These are phyloP conservation scores for Hymenoscyphus occultus DNA, from an alignment of 2,329 filamentous ascomycete species.

Conservation along the genomic window DNA sequence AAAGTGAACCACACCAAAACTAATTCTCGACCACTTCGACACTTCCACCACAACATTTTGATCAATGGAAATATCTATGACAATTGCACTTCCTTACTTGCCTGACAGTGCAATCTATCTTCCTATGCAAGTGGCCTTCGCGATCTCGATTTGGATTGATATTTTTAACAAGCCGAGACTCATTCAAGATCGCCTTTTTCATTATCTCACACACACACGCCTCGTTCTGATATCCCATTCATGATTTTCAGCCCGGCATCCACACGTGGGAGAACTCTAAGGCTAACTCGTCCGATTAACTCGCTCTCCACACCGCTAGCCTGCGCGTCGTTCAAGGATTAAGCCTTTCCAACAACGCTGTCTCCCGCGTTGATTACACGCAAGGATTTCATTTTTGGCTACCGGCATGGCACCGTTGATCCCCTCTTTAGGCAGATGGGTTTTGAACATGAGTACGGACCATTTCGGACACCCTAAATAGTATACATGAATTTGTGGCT, in stretches of 20 bases:
- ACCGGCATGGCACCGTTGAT: slow-evolving; percentile 2
- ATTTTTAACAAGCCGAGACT: background rate
- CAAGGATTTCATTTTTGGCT: background rate
- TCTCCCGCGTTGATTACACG: background rate
- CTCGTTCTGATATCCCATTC: slow-evolving; percentile 2
- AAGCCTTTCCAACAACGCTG: background rate
- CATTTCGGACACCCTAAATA: background rate
- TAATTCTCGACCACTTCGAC: too few relatives aligned
- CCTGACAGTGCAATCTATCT: background rate
- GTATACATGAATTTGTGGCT: background rate
- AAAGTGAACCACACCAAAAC: too few relatives aligned
- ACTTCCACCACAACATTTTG: too few relatives aligned
- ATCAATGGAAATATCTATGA: too few relatives aligned
- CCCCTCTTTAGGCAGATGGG: background rate
- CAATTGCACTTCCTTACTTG: too few relatives aligned
- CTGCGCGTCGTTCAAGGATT: slow-evolving; percentile 16
- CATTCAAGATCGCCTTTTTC: background rate
- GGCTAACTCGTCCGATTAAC: slow-evolving; percentile 6
- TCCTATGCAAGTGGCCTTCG: background rate
- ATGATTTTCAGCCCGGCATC: background rate
- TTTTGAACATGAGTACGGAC: background rate
- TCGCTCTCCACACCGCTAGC: slow-evolving; percentile 13
- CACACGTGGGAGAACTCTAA: slow-evolving; percentile 12
- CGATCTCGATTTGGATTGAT: background rate
- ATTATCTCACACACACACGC: background rate